These are phyloP conservation scores for Marasmius oreades DNA, from an alignment of 1,284 basidiomycete species.

Conservation along the genomic window DNA sequence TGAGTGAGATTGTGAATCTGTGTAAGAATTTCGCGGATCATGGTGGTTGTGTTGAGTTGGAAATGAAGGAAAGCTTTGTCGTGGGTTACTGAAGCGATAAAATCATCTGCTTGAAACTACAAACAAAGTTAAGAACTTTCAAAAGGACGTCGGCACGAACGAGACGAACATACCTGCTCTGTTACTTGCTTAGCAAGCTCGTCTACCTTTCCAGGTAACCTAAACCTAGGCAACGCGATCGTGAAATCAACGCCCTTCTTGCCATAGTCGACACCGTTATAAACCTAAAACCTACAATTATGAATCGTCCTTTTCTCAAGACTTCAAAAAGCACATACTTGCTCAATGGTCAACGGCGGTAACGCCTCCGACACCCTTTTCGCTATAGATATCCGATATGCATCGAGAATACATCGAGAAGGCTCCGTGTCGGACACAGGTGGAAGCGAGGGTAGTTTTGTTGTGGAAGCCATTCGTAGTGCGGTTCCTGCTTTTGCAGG, in stretches of 20 bases:
- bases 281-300: slow-evolving; percentile 27
- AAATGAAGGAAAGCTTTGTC: slow-evolving; percentile 86
- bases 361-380: slow-evolving; percentile 71
- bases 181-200: slow-evolving; percentile 76
- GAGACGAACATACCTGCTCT: slow-evolving; percentile 52
- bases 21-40: slow-evolving; percentile 75
- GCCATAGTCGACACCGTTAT: slow-evolving; percentile 83
- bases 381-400: slow-evolving; percentile 84
- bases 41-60: slow-evolving; percentile 65
- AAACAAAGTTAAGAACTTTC: slow-evolving; percentile 4
- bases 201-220: slow-evolving; percentile 81
- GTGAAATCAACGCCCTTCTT: slow-evolving; percentile 94
- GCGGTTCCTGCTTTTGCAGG: background rate
- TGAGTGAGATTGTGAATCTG: slow-evolving; percentile 81
- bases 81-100: slow-evolving; percentile 62
- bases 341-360: slow-evolving; percentile 61
- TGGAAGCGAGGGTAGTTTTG: slow-evolving; percentile 38
- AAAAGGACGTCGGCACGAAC: background rate
- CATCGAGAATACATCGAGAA: slow-evolving; percentile 71
- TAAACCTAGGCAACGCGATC: slow-evolving; percentile 88
- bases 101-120: slow-evolving; percentile 68
- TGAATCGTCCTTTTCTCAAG: background rate
- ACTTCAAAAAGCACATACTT: slow-evolving; percentile 32
- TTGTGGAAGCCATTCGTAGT: slow-evolving; percentile 19
- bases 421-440: slow-evolving; percentile 67